A percentile compares a stretch with the other conserved stretches of the same genome.
Evolutionary conservation across 768 basidiomycete species (phyloP).

Genomic region (Crucibulum laeve): DNA sequence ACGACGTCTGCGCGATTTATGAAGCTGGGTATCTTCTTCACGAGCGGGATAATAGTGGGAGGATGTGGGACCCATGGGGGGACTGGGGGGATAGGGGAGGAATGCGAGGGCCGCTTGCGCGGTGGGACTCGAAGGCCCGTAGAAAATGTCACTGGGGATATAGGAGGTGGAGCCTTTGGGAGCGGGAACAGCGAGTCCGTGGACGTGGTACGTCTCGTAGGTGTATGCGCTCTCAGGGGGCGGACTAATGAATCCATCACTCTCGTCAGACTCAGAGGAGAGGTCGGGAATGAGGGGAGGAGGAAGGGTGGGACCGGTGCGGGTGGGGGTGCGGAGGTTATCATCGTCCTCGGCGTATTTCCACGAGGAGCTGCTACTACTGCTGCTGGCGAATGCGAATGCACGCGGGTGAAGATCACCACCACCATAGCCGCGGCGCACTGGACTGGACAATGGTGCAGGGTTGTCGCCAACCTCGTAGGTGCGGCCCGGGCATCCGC

Average conservation of each 20-base stretch:
- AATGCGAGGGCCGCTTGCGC: slow-evolving; percentile 26
- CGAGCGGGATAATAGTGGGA: slow-evolving; percentile 10
- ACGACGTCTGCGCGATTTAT: slow-evolving; percentile 19
- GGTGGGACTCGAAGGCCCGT: slow-evolving; percentile 6
- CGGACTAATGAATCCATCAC: slow-evolving; percentile 37
- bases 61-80: slow-evolving; percentile 9
- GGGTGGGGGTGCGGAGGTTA: slow-evolving; percentile 8
- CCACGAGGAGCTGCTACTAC: neutral
- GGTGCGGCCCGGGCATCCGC: slow-evolving; percentile 72
- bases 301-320: slow-evolving; percentile 20
- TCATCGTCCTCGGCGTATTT: neutral
- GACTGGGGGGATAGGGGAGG: slow-evolving; percentile 30
- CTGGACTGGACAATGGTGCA: slow-evolving; percentile 9
- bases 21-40: slow-evolving; percentile 8
- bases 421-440: slow-evolving; percentile 19
- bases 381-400: slow-evolving; percentile 13
- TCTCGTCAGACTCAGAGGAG: slow-evolving; percentile 63
- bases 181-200: slow-evolving; percentile 22
- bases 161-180: slow-evolving; percentile 9
- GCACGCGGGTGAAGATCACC: slow-evolving; percentile 45
- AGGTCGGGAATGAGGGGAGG: slow-evolving; percentile 59
- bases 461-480: slow-evolving; percentile 44
- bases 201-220: slow-evolving; percentile 12
- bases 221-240: slow-evolving; percentile 10
- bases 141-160: slow-evolving; percentile 11